phyloP scores from a whole-genome alignment of 177 flowering plant species.

The Vitis hybrid region DNA sequence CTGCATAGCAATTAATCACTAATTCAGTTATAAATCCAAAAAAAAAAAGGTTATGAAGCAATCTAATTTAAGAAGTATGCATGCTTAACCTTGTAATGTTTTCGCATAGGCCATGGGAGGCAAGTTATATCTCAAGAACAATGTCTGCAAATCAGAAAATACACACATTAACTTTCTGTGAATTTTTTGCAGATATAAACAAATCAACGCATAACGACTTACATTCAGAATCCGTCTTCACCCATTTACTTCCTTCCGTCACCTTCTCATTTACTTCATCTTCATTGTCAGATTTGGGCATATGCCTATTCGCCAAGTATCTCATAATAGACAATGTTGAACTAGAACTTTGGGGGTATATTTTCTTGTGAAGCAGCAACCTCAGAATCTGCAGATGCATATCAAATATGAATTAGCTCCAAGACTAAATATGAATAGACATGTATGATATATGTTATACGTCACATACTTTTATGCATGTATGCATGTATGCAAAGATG shows the following conservation, averaged over 20 bases:
- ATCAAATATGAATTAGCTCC: no score
- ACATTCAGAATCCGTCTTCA: conserved; percentile 85
- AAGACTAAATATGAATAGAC: no score
- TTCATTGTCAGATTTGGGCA: conserved; percentile 13
- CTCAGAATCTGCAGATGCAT: conserved; percentile 44
- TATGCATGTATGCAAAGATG: neutral
- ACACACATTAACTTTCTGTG: neutral
- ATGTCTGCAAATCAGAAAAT: conserved; percentile 49
- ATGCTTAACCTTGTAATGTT: conserved; percentile 8
- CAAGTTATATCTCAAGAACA: conserved; percentile 64
- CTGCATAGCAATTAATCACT: no score
- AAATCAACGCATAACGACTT: conserved; percentile 19
- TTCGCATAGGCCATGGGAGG: neutral
- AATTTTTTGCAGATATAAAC: neutral
- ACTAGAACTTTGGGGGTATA: conserved; percentile 48
- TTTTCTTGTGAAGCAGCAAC: conserved; percentile 61
- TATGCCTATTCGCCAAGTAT: conserved; percentile 35
- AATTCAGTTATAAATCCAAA: neutral
- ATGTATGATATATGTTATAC: neutral
- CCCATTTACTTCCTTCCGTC: conserved; percentile 62
- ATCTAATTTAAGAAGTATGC: neutral
- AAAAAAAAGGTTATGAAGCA: neutral
- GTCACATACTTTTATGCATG: neutral
- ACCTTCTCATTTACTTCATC: conserved; percentile 28
- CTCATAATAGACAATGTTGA: conserved; percentile 36